Evolutionary conservation across 2,329 filamentous ascomycete genomes (phyloP).

Genomic region (Calonectria pteridis): DNA sequence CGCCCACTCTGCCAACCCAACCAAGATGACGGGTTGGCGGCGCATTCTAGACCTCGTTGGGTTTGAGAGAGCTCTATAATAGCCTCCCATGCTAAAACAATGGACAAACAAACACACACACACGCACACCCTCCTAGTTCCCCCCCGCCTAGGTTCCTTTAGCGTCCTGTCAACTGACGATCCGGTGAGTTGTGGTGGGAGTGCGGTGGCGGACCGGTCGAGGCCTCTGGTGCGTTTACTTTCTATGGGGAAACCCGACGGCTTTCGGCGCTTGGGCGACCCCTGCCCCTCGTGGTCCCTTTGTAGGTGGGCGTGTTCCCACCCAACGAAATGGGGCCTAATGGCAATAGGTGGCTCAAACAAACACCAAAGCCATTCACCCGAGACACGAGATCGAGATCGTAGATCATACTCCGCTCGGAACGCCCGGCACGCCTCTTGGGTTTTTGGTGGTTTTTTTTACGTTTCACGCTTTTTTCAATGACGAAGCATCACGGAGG

Average conservation of each 20-base stretch:
- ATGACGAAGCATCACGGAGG: background rate
- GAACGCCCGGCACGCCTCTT: background rate
- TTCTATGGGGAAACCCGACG: background rate
- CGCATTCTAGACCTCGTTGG: background rate
- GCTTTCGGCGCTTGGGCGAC: background rate
- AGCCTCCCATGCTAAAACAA: background rate
- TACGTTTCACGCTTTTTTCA: background rate
- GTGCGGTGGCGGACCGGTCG: background rate
- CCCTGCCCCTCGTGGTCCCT: too few relatives aligned
- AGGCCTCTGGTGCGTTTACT: background rate
- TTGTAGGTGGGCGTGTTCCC: too few relatives aligned
- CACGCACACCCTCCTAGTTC: background rate
- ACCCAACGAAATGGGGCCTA: background rate
- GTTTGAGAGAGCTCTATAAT: background rate
- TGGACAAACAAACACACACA: background rate
- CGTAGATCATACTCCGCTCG: background rate
- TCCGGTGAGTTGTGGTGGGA: background rate
- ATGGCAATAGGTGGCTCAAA: background rate
- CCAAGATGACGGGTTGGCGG: background rate
- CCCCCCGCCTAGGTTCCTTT: background rate
- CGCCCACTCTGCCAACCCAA: background rate
- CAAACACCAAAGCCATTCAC: background rate
- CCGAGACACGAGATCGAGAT: background rate
- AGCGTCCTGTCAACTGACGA: background rate
- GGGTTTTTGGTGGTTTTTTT: background rate